Evolutionary conservation across 176 grass and related monocot species (phyloP).

Genomic region (bread wheat (Triticum aestivum)): DNA sequence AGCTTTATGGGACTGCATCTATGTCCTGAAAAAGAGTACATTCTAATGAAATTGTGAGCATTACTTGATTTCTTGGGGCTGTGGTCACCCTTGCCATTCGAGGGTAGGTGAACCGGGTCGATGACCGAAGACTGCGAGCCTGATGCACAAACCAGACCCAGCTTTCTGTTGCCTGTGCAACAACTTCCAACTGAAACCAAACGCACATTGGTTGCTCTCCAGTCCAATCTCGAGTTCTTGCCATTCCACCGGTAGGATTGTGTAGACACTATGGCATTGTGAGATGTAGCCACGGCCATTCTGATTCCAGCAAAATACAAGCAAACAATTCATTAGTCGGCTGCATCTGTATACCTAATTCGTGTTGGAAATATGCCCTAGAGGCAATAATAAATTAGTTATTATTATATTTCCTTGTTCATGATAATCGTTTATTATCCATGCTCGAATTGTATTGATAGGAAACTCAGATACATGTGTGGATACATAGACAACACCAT

Average conservation of each 20-base stretch:
- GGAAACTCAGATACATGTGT: too few species aligned
- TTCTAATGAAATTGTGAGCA: background rate
- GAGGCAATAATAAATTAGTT: too few species aligned
- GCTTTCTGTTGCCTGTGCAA: background rate
- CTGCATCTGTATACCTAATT: background rate
- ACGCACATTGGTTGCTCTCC: background rate
- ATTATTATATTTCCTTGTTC: too few species aligned
- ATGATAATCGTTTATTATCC: too few species aligned
- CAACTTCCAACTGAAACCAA: slow-evolving; percentile 23
- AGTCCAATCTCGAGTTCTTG: background rate
- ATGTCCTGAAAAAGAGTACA: background rate
- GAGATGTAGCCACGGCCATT: slow-evolving; percentile 41
- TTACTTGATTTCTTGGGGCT: slow-evolving; percentile 60
- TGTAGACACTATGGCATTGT: slow-evolving; percentile 19
- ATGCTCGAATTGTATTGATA: too few species aligned
- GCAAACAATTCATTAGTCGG: background rate
- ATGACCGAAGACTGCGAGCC: slow-evolving; percentile 27
- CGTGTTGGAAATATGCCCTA: too few species aligned
- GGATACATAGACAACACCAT: too few species aligned
- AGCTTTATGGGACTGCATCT: background rate
- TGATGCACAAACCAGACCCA: slow-evolving; percentile 22
- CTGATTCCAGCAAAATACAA: background rate
- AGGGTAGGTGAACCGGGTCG: slow-evolving; percentile 37
- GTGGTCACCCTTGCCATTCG: slow-evolving; percentile 21
- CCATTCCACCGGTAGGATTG: background rate